Evolutionary conservation across 768 basidiomycete genomes (phyloP).

Genomic region (Cystobasidium onofrii): DNA sequence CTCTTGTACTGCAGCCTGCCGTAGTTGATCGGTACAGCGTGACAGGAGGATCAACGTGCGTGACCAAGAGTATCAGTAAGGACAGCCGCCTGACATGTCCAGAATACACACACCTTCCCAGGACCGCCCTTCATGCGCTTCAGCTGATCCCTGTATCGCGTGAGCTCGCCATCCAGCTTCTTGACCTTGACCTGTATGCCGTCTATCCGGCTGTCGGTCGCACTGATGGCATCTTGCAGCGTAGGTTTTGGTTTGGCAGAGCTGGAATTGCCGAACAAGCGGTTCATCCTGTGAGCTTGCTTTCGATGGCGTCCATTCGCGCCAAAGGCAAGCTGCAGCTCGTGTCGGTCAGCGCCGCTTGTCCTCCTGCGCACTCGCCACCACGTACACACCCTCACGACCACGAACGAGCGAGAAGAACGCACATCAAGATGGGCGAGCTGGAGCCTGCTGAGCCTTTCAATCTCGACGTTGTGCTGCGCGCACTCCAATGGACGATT

Average conservation of each 20-base stretch:
- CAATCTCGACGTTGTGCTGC: conserved; percentile 10
- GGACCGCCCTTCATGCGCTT: conserved; percentile 83
- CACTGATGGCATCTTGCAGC: conserved; percentile 84
- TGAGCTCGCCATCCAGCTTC: conserved; percentile 89
- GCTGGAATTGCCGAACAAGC: conserved; percentile 45
- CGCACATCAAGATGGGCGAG: not conserved
- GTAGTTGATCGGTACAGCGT: not conserved
- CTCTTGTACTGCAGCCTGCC: conserved; percentile 81
- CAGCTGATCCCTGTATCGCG: conserved; percentile 91
- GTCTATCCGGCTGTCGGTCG: conserved; percentile 45
- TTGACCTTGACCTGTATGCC: conserved; percentile 68
- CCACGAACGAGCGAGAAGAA: not conserved
- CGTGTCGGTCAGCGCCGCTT: not conserved
- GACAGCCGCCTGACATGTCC: not conserved
- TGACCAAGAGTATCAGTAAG: not conserved
- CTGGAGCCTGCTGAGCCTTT: not conserved
- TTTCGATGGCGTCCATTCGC: not conserved
- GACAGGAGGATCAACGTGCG: not conserved
- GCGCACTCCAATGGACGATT: conserved; percentile 13
- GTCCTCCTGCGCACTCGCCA: not conserved
- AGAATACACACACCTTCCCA: conserved; percentile 62
- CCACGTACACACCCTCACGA: not conserved
- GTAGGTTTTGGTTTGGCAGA: conserved; percentile 65
- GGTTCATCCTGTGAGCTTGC: conserved; percentile 41
- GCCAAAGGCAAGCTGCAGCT: not conserved